Conservation (phyloP, 2,329 filamentous ascomycete species). For the Metarhizium sp. region DNA sequence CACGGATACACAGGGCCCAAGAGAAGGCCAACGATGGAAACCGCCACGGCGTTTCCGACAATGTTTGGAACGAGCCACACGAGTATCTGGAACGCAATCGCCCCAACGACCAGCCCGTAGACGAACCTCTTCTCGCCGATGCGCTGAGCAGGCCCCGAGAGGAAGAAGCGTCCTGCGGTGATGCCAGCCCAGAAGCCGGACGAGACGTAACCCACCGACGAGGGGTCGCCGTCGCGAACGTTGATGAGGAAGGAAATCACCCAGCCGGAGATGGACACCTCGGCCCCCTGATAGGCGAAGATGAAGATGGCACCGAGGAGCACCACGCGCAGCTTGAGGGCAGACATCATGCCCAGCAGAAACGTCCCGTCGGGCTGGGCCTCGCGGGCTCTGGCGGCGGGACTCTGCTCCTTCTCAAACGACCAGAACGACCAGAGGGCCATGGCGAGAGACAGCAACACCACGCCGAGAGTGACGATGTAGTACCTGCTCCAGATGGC, state of each 20-base stretch:
- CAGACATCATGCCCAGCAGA: slow-evolving; percentile 35
- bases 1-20: slow-evolving; percentile 76
- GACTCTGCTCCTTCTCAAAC: slow-evolving; percentile 52
- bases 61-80: slow-evolving; percentile 72
- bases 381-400: slow-evolving; percentile 25
- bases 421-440: slow-evolving; percentile 59
- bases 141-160: slow-evolving; percentile 55
- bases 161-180: slow-evolving; percentile 63
- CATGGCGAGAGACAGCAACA: slow-evolving; percentile 45
- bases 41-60: slow-evolving; percentile 57
- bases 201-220: slow-evolving; percentile 70
- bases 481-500: slow-evolving; percentile 66
- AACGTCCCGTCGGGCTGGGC: slow-evolving; percentile 11
- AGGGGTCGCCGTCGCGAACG: slow-evolving; percentile 59
- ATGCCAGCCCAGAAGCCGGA: slow-evolving; percentile 65
- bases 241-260: slow-evolving; percentile 77
- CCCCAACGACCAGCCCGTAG: slow-evolving; percentile 49
- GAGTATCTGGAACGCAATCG: slow-evolving; percentile 61
- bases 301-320: slow-evolving; percentile 72
- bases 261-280: slow-evolving; percentile 80
- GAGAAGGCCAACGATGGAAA: slow-evolving; percentile 62
- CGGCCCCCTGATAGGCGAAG: slow-evolving; percentile 77
- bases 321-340: slow-evolving; percentile 47
- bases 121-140: slow-evolving; percentile 66
- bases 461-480: slow-evolving; percentile 51